phyloP scores from a whole-genome alignment of 495 filamentous ascomycete genomes.

The Aspergillus homomorphus region DNA sequence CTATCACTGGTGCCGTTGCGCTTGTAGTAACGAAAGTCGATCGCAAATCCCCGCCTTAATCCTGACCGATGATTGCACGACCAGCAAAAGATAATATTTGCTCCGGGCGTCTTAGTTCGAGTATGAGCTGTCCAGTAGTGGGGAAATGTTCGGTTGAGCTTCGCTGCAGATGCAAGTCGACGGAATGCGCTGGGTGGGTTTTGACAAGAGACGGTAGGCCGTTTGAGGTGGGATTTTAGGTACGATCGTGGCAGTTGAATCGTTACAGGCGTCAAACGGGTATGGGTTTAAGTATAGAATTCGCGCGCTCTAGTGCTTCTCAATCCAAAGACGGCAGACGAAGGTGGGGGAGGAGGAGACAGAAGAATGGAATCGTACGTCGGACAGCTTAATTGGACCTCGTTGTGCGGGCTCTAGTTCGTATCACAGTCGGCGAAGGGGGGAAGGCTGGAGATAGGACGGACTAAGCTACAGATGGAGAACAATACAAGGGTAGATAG shows the following conservation, averaged over 20 bases:
- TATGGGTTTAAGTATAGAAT: not conserved
- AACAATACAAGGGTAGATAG: not conserved
- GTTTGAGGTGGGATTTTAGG: not conserved
- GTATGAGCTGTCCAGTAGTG: not conserved
- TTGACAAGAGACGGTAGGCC: not conserved
- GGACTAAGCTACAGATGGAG: not conserved
- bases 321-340: too few species aligned
- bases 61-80: not conserved
- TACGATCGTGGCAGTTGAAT: not conserved
- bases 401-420: not conserved
- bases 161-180: not conserved
- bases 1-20: constrained; percentile 10
- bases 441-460: not conserved
- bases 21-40: not conserved
- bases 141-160: not conserved
- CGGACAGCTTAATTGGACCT: not conserved
- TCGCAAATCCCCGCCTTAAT: not conserved
- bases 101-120: not conserved
- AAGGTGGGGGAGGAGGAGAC: too few species aligned
- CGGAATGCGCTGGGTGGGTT: not conserved
- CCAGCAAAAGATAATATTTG: not conserved
- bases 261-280: not conserved
- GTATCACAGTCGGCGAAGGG: not conserved
- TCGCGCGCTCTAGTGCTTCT: not conserved
- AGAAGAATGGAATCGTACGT: not conserved